Percentiles rank a stretch among this genome's conserved stretches.
Conservation (phyloP, 192 early-diverging fungal species). For the Podila verticillata region DNA sequence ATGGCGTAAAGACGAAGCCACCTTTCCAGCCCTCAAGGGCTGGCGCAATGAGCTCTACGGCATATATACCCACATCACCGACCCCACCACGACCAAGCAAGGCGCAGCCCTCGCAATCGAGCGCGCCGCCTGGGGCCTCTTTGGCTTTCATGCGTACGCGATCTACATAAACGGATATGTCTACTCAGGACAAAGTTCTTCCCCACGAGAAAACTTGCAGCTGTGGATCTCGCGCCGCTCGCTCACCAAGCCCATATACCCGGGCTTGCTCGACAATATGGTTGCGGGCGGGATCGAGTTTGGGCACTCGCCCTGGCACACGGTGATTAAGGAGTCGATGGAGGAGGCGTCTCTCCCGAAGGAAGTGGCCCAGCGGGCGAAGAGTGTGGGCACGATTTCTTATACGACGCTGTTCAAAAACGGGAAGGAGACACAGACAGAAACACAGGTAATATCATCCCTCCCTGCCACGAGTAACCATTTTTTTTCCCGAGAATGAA, state of each 20-base stretch:
- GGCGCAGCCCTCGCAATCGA: slow-evolving; percentile 74
- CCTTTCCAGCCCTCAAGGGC: slow-evolving; percentile 51
- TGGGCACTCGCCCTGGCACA: slow-evolving; percentile 64
- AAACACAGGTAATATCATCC: slow-evolving; percentile 85
- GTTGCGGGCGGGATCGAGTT: slow-evolving; percentile 84
- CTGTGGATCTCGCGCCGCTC: slow-evolving; percentile 93
- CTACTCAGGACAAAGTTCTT: slow-evolving; percentile 19
- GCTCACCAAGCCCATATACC: slow-evolving; percentile 85
- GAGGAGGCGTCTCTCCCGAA: slow-evolving; percentile 86
- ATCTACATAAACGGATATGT: slow-evolving; percentile 90
- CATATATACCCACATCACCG: slow-evolving; percentile 67
- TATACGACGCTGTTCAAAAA: slow-evolving; percentile 71
- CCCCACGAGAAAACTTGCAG: slow-evolving; percentile 60
- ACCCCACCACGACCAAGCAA: slow-evolving; percentile 29
- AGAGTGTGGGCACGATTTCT: slow-evolving; percentile 69
- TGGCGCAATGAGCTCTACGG: slow-evolving; percentile 92
- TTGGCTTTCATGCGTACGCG: slow-evolving; percentile 89
- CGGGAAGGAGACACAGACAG: slow-evolving; percentile 72
- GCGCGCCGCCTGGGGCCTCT: slow-evolving; percentile 76
- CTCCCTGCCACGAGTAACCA: no score
- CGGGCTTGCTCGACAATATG: slow-evolving; percentile 82
- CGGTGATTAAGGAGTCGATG: slow-evolving; percentile 86
- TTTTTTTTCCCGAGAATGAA: no score
- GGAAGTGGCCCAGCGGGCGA: slow-evolving; percentile 60
- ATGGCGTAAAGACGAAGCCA: slow-evolving; percentile 31